These are phyloP conservation scores for Russula vinacea DNA, from an alignment of 768 basidiomycete species.

Conservation along the genomic window DNA sequence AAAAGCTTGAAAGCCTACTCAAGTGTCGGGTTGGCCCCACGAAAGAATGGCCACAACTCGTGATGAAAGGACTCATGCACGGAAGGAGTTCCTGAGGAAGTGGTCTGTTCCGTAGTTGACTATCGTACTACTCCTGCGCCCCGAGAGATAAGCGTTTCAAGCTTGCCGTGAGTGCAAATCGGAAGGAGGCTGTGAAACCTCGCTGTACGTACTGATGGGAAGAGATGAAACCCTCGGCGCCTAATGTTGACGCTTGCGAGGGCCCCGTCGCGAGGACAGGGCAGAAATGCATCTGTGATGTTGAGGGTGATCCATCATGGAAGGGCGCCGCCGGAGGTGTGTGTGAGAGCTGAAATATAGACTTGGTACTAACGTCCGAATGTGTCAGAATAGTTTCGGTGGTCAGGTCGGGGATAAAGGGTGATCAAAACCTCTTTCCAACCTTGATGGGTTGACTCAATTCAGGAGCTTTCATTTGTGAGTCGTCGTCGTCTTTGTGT, in stretches of 20 bases:
- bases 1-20: constrained; percentile 62
- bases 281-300: constrained; percentile 44
- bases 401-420: background rate
- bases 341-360: constrained; percentile 25
- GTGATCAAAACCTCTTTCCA: too few relatives aligned
- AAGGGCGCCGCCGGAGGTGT: constrained; percentile 13
- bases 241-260: constrained; percentile 42
- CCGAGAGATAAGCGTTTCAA: constrained; percentile 53
- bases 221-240: constrained; percentile 53
- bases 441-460: too few relatives aligned
- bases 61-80: constrained; percentile 49
- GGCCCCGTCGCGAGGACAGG: constrained; percentile 63
- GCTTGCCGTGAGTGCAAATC: too few relatives aligned
- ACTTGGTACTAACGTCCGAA: constrained; percentile 25
- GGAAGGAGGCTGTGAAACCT: too few relatives aligned
- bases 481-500: too few relatives aligned
- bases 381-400: constrained; percentile 33
- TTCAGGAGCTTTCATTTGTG: too few relatives aligned
- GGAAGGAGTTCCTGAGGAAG: constrained; percentile 67
- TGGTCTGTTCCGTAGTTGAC: constrained; percentile 85
- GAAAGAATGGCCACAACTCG: background rate
- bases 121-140: constrained; percentile 50
- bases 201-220: too few relatives aligned
- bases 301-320: constrained; percentile 22
- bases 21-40: background rate